Conservation (phyloP, 2,329 filamentous ascomycete species). For the Aspergillus brasiliensis region DNA sequence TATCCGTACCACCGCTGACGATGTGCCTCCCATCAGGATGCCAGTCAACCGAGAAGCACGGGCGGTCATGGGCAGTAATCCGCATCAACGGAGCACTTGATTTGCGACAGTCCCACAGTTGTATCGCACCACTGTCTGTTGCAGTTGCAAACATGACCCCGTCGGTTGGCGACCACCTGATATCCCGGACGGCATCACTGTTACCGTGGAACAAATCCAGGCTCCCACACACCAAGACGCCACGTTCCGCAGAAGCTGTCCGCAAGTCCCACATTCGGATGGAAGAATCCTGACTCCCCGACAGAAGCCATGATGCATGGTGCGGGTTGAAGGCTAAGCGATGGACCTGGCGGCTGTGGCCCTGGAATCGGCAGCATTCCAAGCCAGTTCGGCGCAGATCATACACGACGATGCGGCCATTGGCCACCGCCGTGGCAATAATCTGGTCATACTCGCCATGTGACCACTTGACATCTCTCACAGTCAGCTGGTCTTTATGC, state of each 20-base stretch:
- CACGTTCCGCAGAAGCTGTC: conserved; percentile 51
- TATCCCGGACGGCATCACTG: conserved; percentile 63
- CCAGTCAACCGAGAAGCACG: conserved; percentile 66
- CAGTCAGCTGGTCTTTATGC: conserved; percentile 61
- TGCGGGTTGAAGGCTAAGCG: conserved; percentile 67
- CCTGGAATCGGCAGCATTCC: conserved; percentile 64
- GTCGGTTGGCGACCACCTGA: conserved; percentile 66
- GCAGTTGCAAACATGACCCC: conserved; percentile 65
- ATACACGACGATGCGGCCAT: conserved; percentile 67
- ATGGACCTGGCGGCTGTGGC: conserved; percentile 67
- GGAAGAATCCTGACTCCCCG: conserved; percentile 65
- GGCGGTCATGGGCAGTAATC: conserved; percentile 63
- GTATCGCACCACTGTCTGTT: conserved; percentile 64
- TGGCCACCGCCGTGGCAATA: conserved; percentile 65
- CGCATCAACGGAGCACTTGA: conserved; percentile 59
- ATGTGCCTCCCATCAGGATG: conserved; percentile 68
- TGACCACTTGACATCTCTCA: conserved; percentile 69
- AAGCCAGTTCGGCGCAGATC: conserved; percentile 63
- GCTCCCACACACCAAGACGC: conserved; percentile 56
- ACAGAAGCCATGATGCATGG: conserved; percentile 61
- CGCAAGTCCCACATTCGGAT: conserved; percentile 67
- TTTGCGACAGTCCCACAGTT: conserved; percentile 65
- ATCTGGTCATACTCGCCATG: conserved; percentile 62
- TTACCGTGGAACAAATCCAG: conserved; percentile 58
- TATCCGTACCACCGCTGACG: conserved; percentile 63